A percentile compares a stretch with the other conserved stretches of the same genome.
These are phyloP conservation scores for Phaffia australis DNA, from an alignment of 768 basidiomycete genomes.

Conservation along the genomic window DNA sequence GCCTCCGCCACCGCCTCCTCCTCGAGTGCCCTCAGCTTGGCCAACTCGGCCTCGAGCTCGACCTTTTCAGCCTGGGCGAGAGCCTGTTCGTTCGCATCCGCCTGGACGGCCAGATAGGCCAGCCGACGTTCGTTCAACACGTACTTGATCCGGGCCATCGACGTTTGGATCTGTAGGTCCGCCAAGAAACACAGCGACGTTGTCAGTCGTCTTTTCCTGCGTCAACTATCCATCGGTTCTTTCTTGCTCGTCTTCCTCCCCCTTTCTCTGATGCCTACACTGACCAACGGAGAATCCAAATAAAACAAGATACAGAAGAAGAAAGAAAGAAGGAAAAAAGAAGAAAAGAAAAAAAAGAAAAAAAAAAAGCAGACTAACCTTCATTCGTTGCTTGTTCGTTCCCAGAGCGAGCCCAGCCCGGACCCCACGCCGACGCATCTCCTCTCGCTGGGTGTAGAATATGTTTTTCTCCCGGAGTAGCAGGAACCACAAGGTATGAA, in stretches of 20 bases:
- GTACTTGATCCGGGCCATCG: conserved; percentile 92
- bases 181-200: conserved; percentile 44
- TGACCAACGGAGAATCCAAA: not conserved
- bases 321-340: not conserved
- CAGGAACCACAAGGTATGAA: conserved; percentile 93
- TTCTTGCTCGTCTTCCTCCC: conserved; percentile 52
- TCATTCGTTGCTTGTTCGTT: too few relatives aligned
- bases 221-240: conserved; percentile 76
- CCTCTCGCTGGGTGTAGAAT: conserved; percentile 74
- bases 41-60: conserved; percentile 64
- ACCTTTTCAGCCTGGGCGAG: conserved; percentile 36
- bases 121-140: conserved; percentile 81
- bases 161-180: conserved; percentile 34
- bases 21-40: conserved; percentile 54
- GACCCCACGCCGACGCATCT: too few relatives aligned
- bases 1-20: conserved; percentile 52
- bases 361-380: not conserved
- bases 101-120: conserved; percentile 58
- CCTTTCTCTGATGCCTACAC: not conserved
- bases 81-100: not conserved
- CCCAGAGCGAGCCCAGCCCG: too few relatives aligned
- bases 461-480: conserved; percentile 79
- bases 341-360: not conserved
- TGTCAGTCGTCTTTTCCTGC: conserved; percentile 66
- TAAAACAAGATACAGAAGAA: not conserved